phyloP scores from a whole-genome alignment of 2,329 filamentous ascomycete genomes.

The Pseudodiploospora longispora region DNA sequence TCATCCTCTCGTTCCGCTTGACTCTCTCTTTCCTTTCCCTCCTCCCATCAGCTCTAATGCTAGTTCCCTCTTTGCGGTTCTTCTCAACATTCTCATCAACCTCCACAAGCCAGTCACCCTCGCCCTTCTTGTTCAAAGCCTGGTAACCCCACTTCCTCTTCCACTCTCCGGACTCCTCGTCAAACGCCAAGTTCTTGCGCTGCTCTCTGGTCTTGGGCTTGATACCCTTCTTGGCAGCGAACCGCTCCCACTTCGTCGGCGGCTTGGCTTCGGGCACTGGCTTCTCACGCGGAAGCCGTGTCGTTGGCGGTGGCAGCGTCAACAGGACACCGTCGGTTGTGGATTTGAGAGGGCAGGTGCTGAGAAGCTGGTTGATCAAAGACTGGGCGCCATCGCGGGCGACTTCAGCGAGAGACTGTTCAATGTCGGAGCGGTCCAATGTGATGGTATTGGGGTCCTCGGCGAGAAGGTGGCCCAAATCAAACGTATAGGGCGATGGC shows the following conservation, averaged over 20 bases:
- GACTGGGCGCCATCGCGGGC: slow-evolving; percentile 87
- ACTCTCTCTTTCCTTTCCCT: slow-evolving; percentile 60
- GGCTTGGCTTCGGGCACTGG: slow-evolving; percentile 73
- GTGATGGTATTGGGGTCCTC: slow-evolving; percentile 79
- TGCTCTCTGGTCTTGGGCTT: slow-evolving; percentile 76
- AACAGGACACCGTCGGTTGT: slow-evolving; percentile 67
- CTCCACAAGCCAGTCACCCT: slow-evolving; percentile 86
- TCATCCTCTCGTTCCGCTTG: slow-evolving; percentile 61
- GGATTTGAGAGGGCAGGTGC: slow-evolving; percentile 71
- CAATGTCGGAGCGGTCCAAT: slow-evolving; percentile 44
- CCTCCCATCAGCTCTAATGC: slow-evolving; percentile 53
- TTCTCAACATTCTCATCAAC: slow-evolving; percentile 70
- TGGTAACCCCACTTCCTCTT: slow-evolving; percentile 93
- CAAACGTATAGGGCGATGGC: slow-evolving; percentile 85
- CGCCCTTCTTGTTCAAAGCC: slow-evolving; percentile 76
- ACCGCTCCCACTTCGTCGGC: slow-evolving; percentile 91
- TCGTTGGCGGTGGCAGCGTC: slow-evolving; percentile 62
- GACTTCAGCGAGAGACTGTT: slow-evolving; percentile 60
- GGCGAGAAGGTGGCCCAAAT: slow-evolving; percentile 79
- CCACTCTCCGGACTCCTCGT: slow-evolving; percentile 81
- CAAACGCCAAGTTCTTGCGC: slow-evolving; percentile 67
- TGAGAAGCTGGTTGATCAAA: slow-evolving; percentile 89
- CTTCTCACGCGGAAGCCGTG: slow-evolving; percentile 80
- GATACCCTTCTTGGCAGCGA: slow-evolving; percentile 96
- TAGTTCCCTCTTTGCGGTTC: slow-evolving; percentile 53